Evolutionary conservation across 495 filamentous ascomycete species (phyloP).

Genomic region (Penicillium atrosanguineum): DNA sequence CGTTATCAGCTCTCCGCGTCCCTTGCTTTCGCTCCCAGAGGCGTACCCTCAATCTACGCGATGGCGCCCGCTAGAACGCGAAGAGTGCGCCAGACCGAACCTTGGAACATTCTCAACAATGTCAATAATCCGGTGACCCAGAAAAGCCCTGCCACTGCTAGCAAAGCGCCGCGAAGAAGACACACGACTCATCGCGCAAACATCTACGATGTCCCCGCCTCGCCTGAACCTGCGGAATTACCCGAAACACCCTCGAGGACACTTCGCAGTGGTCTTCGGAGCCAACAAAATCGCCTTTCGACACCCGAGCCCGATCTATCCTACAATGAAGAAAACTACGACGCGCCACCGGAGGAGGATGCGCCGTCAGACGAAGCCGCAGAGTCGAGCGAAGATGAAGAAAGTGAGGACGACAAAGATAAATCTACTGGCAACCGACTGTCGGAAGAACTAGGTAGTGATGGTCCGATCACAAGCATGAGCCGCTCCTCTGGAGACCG

Average conservation of each 20-base stretch:
- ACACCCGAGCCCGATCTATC: neutral
- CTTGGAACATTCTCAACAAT: constrained; percentile 1
- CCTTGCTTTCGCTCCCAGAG: neutral
- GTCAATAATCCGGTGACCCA: neutral
- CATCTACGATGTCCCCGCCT: constrained; percentile 5
- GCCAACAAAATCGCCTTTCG: neutral
- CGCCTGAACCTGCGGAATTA: constrained; percentile 1
- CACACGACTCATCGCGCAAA: neutral
- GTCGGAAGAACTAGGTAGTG: neutral
- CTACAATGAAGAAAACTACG: neutral
- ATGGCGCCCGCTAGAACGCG: constrained; percentile 8
- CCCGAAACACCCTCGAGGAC: neutral
- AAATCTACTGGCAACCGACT: neutral
- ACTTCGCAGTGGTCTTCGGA: neutral
- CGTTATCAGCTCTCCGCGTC: constrained; percentile 5
- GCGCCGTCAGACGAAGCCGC: neutral
- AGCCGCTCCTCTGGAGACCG: neutral
- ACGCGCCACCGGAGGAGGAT: neutral
- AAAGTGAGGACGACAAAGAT: neutral
- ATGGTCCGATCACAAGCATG: neutral
- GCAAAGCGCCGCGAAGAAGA: neutral
- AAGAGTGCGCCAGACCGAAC: constrained; percentile 1
- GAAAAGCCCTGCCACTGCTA: neutral
- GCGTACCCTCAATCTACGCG: neutral
- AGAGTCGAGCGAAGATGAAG: neutral